Conservation (phyloP, 176 grass and related monocot genomes). For the Pontederia crassipes region DNA sequence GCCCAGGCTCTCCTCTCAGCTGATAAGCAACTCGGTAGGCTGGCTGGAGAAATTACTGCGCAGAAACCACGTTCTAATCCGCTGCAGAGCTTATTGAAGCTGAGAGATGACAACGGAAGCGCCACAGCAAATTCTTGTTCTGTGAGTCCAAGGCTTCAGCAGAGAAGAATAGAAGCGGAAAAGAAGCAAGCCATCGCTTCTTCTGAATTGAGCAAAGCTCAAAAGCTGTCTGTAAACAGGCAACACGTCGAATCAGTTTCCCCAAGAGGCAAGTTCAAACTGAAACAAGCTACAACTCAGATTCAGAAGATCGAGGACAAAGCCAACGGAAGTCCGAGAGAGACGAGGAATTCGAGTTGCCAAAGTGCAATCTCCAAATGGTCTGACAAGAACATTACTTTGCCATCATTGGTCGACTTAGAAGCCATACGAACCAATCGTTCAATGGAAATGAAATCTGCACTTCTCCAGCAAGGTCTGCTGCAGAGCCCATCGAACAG, state of each 20-base stretch:
- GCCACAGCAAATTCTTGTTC: slow-evolving; percentile 37
- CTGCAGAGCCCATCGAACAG: slow-evolving; percentile 1
- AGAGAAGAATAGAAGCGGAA: slow-evolving; percentile 50
- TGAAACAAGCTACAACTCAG: slow-evolving; percentile 39
- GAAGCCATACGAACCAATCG: slow-evolving; percentile 24
- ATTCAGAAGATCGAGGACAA: neutral
- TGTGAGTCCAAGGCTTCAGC: slow-evolving; percentile 47
- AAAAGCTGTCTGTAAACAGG: slow-evolving; percentile 23
- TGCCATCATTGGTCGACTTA: slow-evolving; percentile 31
- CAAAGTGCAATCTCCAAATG: slow-evolving; percentile 27
- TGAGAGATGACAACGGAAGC: slow-evolving; percentile 25
- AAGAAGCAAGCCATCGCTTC: slow-evolving; percentile 43
- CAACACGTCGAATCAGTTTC: slow-evolving; percentile 46
- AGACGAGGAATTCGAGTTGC: neutral
- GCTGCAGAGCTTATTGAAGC: neutral
- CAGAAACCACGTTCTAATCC: neutral
- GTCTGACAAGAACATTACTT: slow-evolving; percentile 22
- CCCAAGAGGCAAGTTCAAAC: slow-evolving; percentile 50
- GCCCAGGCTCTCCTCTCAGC: neutral
- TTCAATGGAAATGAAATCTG: slow-evolving; percentile 15
- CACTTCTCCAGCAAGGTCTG: slow-evolving; percentile 26
- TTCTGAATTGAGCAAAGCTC: slow-evolving; percentile 5
- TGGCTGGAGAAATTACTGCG: neutral
- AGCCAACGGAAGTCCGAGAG: neutral
- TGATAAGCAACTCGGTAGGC: slow-evolving; percentile 6